Evolutionary conservation across 768 basidiomycete genomes (phyloP).

Genomic region (Trametes cinnabarina): DNA sequence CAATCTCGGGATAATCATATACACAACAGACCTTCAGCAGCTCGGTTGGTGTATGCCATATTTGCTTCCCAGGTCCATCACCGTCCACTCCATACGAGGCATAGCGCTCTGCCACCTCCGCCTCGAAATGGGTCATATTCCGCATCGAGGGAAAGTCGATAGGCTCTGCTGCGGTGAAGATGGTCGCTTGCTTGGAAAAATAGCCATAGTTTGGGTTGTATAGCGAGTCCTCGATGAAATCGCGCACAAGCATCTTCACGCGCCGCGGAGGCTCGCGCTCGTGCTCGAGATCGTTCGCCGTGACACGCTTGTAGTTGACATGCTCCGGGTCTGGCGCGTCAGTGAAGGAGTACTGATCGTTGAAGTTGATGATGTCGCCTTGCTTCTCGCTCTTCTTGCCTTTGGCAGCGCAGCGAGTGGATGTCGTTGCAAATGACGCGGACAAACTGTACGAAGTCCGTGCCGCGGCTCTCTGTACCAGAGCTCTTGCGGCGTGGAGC

Average conservation of each 20-base stretch:
- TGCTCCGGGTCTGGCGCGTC: slow-evolving; percentile 44
- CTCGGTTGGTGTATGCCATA: slow-evolving; percentile 99
- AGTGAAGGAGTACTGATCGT: slow-evolving; percentile 55
- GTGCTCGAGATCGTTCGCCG: slow-evolving; percentile 66
- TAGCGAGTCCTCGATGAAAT: slow-evolving; percentile 94
- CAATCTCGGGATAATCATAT: neutral
- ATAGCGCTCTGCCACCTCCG: slow-evolving; percentile 76
- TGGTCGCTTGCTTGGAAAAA: slow-evolving; percentile 89
- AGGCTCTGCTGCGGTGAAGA: slow-evolving; percentile 66
- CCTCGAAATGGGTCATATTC: slow-evolving; percentile 75
- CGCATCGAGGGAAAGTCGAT: slow-evolving; percentile 71
- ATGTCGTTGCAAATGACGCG: slow-evolving; percentile 6
- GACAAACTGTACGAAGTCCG: neutral
- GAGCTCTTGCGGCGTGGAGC: slow-evolving; percentile 7
- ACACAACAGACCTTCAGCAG: slow-evolving; percentile 78
- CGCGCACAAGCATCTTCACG: slow-evolving; percentile 92
- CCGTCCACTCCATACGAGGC: slow-evolving; percentile 62
- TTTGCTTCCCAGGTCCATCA: slow-evolving; percentile 77
- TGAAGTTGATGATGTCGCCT: slow-evolving; percentile 78
- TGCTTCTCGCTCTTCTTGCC: slow-evolving; percentile 15
- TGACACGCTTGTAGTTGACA: slow-evolving; percentile 54
- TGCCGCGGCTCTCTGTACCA: neutral
- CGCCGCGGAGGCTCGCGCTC: slow-evolving; percentile 61
- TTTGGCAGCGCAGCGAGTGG: neutral
- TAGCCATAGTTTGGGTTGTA: slow-evolving; percentile 99